Evolutionary conservation across 2,329 filamentous ascomycete genomes (phyloP).

Genomic region (Botrytis aclada): DNA sequence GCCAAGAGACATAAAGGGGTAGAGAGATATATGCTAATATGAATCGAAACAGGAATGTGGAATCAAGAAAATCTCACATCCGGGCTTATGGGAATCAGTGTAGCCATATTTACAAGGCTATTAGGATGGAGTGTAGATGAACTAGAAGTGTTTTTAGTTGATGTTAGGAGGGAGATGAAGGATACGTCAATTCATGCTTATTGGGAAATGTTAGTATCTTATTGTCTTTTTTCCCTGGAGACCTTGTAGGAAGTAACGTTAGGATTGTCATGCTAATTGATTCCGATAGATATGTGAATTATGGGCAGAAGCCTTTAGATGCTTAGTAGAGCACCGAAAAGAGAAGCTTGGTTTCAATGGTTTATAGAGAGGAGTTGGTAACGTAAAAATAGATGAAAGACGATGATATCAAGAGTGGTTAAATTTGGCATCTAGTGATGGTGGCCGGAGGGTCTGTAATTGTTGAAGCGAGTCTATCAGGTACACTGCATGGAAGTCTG

Average conservation of each 20-base stretch:
- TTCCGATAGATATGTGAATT: background rate
- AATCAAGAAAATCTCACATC: background rate
- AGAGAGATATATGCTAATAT: background rate
- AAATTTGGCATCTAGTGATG: background rate
- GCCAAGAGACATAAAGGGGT: too few relatives aligned
- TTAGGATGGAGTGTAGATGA: slow-evolving; percentile 47
- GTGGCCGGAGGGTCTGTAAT: too few relatives aligned
- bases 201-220: slow-evolving; percentile 52
- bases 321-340: background rate
- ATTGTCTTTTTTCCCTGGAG: background rate
- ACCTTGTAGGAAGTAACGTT: background rate
- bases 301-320: slow-evolving; percentile 1
- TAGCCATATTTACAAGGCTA: slow-evolving; percentile 48
- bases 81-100: slow-evolving; percentile 24
- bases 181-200: slow-evolving; percentile 44
- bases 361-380: background rate
- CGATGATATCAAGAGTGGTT: background rate
- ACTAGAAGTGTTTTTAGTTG: slow-evolving; percentile 48
- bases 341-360: background rate
- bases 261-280: background rate
- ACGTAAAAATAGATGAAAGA: background rate
- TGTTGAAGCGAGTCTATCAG: too few relatives aligned
- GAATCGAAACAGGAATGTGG: slow-evolving; percentile 11
- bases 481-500: too few relatives aligned
- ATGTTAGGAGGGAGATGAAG: slow-evolving; percentile 46